phyloP scores from a whole-genome alignment of 257 asterid genomes.

The Voacanga thouarsii region DNA sequence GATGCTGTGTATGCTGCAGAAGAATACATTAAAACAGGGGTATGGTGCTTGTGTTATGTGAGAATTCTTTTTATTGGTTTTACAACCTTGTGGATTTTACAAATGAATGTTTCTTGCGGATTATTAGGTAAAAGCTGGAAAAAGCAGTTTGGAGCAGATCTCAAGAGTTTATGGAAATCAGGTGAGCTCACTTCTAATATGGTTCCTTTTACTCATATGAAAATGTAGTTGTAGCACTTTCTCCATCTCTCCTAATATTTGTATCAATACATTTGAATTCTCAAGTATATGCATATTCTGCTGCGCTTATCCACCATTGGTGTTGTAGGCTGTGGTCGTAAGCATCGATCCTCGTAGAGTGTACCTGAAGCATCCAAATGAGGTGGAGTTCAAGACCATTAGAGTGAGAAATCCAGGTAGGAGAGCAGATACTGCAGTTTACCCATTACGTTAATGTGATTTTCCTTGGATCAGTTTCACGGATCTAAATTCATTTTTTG shows the following conservation, averaged over 20 bases:
- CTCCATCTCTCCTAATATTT: background rate
- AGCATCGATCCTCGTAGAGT: constrained; percentile 96
- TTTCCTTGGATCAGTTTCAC: background rate
- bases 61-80: background rate
- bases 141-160: constrained; percentile 89
- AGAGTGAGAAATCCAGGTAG: constrained; percentile 75
- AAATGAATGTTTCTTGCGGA: background rate
- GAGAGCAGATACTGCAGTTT: constrained; percentile 8
- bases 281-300: constrained; percentile 1
- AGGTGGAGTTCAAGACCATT: constrained; percentile 66
- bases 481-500: background rate
- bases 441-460: background rate
- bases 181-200: constrained; percentile 27
- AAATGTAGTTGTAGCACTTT: background rate
- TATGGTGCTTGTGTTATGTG: constrained; percentile 21
- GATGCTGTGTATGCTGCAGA: constrained; percentile 99
- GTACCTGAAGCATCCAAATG: constrained; percentile 61
- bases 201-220: background rate
- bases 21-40: constrained; percentile 77
- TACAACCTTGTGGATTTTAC: constrained; percentile 5
- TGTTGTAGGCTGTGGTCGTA: constrained; percentile 84
- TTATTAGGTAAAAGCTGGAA: constrained; percentile 76
- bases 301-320: background rate
- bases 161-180: constrained; percentile 95
- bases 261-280: background rate